Base-by-base conservation (phyloP, 768 basidiomycete species). In the Trametes cinnabarina region DNA sequence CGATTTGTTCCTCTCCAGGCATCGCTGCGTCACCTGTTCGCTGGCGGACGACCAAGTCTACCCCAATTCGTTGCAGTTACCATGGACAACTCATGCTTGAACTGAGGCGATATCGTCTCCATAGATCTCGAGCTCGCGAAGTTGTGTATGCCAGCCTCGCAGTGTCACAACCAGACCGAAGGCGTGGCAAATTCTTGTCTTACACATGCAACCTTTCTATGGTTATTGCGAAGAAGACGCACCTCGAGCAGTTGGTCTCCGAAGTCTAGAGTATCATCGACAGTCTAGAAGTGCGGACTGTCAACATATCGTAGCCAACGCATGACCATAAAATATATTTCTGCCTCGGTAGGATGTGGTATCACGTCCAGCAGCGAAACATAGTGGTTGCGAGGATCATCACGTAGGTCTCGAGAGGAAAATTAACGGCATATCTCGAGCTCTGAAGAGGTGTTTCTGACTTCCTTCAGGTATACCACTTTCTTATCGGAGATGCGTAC, bases 191-290 rank as follows among this genome's bases (percentile, higher is more conserved):
- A n/a, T n/a, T n/a, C n/a, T n/a, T n/a, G n/a, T n/a, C n/a, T n/a
- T n/a, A n/a, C n/a, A n/a, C n/a, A n/a, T n/a, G n/a, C n/a, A n/a
- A n/a, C n/a, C n/a, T n/a, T n/a, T n/a, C n/a, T 8, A 25, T n/a
- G 17, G 37, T 23, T 15, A 47, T n/a, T 20, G 25, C 25, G 3
- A 51, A 11, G 14, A 20, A 17, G 35, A 42, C 58, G 1, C 47
- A 65, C 69, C 57, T 71, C 63, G 30, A 70, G 49, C 2, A 66
- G 32, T 40, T 70, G 68, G 2, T 57, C 32, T 5, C 69, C 51
- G 41, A 64, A 71, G 11, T 63, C 64, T 3, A 71, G 48, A 8
- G 61, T 61, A 35, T 71, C 70, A 6, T 62, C 70, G 15, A 61
- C 51, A 3, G 66, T 67, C 19, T 62, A 56, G 39, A 69, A 71